These are phyloP conservation scores for Arachis hypogaea DNA, from an alignment of 306 rosid genomes.

Conservation along the genomic window DNA sequence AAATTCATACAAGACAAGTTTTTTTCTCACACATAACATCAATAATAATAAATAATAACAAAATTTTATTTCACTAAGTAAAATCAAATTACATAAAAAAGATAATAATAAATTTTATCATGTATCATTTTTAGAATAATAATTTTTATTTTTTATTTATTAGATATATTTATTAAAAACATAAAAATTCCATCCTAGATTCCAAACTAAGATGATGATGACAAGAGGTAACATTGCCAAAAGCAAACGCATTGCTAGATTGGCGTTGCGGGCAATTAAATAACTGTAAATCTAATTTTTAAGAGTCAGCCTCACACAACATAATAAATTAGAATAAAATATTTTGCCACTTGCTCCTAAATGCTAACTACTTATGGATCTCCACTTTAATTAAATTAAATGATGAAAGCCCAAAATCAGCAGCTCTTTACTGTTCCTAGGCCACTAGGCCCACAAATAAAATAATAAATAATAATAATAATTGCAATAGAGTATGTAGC, in stretches of 20 bases:
- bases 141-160: too few species aligned
- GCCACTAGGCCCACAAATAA: constrained; percentile 29
- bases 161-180: too few species aligned
- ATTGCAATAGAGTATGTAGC: too few species aligned
- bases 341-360: neutral
- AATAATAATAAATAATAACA: too few species aligned
- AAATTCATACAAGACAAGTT: too few species aligned
- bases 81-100: too few species aligned
- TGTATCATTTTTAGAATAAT: too few species aligned
- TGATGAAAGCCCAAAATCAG: constrained; percentile 30
- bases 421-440: constrained; percentile 24
- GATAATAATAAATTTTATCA: too few species aligned
- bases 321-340: constrained; percentile 37
- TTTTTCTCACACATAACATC: too few species aligned
- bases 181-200: neutral
- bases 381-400: neutral
- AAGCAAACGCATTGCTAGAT: constrained; percentile 23
- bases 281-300: constrained; percentile 19
- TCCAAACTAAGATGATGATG: neutral
- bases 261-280: constrained; percentile 31
- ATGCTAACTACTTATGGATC: neutral
- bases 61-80: too few species aligned
- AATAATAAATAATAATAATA: neutral
- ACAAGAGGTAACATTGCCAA: constrained; percentile 28
- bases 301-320: constrained; percentile 21